Base-by-base conservation (phyloP, 2,329 filamentous ascomycete species). In the Botrytis porri region DNA sequence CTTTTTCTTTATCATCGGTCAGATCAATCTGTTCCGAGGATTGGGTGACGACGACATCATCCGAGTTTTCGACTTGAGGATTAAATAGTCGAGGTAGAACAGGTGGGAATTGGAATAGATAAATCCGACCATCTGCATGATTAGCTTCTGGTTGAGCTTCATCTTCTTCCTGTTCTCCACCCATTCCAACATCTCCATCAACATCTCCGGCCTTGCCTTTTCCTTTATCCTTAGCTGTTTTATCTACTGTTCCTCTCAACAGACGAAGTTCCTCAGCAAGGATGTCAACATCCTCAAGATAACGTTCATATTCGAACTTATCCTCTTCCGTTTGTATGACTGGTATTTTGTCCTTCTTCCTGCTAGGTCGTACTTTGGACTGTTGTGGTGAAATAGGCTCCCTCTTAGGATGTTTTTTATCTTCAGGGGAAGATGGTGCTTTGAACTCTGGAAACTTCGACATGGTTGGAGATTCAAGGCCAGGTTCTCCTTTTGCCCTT, bases 51-150 rank as follows among this genome's bases (percentile, higher is more conserved):
- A 73, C 71, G 6, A 76, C 65, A 72, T 86, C 85, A 4, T 81
- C 77, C 78, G 87, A 86, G 72, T 86, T 79, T 22, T 75, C 67
- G 60, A 32, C 76, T 37, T 66, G 37, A 10, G 78, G 78, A 72
- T 81, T 78, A 66, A 77, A 78, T 22, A 91, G 82, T 0, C 87
- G 86, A 12, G 89, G 88, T 18, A 91, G 84, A 6, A 90, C 82
- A 8, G 88, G 88, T 59, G 89, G 89, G 76, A 91, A 87, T 77
- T 91, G 89, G 81, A 91, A 91, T 67, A 91, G 83, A 75, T 90
- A 90, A 70, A 90, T 80, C 54, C 87, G 85, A 35, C 89, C 88
- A 63, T 89, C 87, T 65, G 80, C 79, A 41, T 71, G 69, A 32
- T 54, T 64, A 9, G 45, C 69, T 54, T 71, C 69, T 57, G 69